phyloP scores from a whole-genome alignment of 768 basidiomycete genomes.

The Cystobasidium onofrii region DNA sequence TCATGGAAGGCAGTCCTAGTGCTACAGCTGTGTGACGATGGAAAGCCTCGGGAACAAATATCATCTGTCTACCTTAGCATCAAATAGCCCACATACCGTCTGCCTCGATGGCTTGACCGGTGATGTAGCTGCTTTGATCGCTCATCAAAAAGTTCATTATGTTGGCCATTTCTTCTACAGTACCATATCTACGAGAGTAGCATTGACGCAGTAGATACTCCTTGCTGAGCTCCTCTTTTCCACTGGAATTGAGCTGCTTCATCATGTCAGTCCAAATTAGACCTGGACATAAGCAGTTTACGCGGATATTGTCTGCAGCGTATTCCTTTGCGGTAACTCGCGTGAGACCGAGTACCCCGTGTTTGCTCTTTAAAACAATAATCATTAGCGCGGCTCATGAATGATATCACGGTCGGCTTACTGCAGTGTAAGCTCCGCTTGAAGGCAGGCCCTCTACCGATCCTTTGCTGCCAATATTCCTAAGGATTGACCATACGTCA shows the following conservation, averaged over 20 bases:
- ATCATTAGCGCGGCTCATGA: no score
- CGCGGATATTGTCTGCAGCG: slow-evolving; percentile 16
- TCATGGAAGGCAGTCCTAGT: no score
- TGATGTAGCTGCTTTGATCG: slow-evolving; percentile 16
- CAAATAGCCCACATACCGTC: slow-evolving; percentile 23
- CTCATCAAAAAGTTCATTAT: slow-evolving; percentile 28
- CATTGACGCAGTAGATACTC: slow-evolving; percentile 17
- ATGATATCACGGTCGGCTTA: no score
- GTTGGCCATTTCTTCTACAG: slow-evolving; percentile 31
- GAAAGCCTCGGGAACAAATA: no score
- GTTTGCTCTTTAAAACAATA: slow-evolving; percentile 17
- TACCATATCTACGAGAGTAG: slow-evolving; percentile 19
- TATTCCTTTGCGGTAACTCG: slow-evolving; percentile 31
- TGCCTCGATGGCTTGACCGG: slow-evolving; percentile 30
- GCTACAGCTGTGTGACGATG: no score
- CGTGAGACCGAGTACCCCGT: slow-evolving; percentile 28
- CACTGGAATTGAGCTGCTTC: slow-evolving; percentile 26
- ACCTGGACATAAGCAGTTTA: slow-evolving; percentile 26
- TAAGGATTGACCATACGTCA: no score
- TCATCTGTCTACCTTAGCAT: no score
- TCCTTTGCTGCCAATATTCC: slow-evolving; percentile 29
- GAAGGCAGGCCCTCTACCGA: slow-evolving; percentile 26
- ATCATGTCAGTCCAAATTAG: slow-evolving; percentile 23
- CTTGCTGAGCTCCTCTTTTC: slow-evolving; percentile 21
- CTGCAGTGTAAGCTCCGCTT: slow-evolving; percentile 22